Conservation (phyloP, 768 basidiomycete genomes). For the Rhizopogon salebrosus region DNA sequence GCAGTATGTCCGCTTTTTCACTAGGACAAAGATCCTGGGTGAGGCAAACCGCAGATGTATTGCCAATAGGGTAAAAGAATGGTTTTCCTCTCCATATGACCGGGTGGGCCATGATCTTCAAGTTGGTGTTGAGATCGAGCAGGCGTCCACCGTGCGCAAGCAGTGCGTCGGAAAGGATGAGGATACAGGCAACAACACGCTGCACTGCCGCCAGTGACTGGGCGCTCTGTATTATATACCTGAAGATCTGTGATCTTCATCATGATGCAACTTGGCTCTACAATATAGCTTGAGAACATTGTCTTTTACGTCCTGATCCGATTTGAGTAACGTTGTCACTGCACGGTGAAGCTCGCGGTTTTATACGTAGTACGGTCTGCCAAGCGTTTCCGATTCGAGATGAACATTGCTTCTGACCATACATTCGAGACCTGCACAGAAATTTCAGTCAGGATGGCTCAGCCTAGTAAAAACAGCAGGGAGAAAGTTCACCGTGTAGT, state of each 20-base stretch:
- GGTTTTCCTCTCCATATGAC: slow-evolving; percentile 37
- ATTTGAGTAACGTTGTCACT: too few relatives aligned
- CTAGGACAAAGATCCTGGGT: slow-evolving; percentile 44
- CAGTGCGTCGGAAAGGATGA: background rate
- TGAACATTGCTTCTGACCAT: too few relatives aligned
- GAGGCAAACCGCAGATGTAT: slow-evolving; percentile 49
- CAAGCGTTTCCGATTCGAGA: too few relatives aligned
- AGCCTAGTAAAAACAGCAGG: too few relatives aligned
- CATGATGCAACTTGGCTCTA: too few relatives aligned
- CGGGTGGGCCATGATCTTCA: slow-evolving; percentile 38
- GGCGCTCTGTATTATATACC: background rate
- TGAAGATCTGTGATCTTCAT: background rate
- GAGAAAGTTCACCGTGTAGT: too few relatives aligned
- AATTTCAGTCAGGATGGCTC: too few relatives aligned
- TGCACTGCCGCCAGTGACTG: background rate
- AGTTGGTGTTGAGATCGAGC: background rate
- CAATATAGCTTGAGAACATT: too few relatives aligned
- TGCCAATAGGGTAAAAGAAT: slow-evolving; percentile 57
- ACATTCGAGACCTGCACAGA: too few relatives aligned
- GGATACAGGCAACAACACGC: background rate
- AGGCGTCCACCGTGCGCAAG: background rate
- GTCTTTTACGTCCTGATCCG: too few relatives aligned
- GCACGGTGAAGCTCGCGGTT: too few relatives aligned
- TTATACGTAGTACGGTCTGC: too few relatives aligned
- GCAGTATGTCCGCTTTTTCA: slow-evolving; percentile 40